Percentiles rank a stretch among this genome's conserved stretches.
These are phyloP conservation scores for Phialophora verrucosa DNA, from an alignment of 2,329 filamentous ascomycete species.

Conservation along the genomic window DNA sequence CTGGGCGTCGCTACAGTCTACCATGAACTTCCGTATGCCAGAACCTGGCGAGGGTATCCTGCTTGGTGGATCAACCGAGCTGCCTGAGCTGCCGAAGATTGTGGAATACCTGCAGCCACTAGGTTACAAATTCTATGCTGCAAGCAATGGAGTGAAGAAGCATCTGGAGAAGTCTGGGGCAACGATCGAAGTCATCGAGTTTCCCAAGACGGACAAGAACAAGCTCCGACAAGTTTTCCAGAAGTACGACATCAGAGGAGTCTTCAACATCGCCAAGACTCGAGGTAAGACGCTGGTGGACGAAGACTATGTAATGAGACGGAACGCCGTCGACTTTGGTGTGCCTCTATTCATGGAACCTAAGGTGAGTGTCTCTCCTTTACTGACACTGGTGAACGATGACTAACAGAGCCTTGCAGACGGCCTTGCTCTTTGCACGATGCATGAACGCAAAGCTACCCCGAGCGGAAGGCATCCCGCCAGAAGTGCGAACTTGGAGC, in stretches of 20 bases:
- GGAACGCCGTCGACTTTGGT: slow-evolving; percentile 97
- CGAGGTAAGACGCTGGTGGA: slow-evolving; percentile 84
- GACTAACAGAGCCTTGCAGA: slow-evolving; percentile 62
- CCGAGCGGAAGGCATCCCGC: slow-evolving; percentile 81
- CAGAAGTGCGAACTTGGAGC: slow-evolving; percentile 92
- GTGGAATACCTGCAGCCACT: slow-evolving; percentile 87
- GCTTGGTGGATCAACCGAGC: slow-evolving; percentile 81
- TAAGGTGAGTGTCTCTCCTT: slow-evolving; percentile 29
- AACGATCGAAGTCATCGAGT: slow-evolving; percentile 87
- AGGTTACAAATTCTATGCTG: slow-evolving; percentile 92
- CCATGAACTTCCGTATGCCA: slow-evolving; percentile 99
- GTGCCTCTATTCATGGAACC: slow-evolving; percentile 75
- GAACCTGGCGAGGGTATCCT: slow-evolving; percentile 94
- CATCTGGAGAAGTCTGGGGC: slow-evolving; percentile 68
- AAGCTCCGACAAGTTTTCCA: slow-evolving; percentile 92
- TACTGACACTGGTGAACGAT: slow-evolving; percentile 6
- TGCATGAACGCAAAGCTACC: slow-evolving; percentile 98
- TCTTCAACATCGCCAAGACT: slow-evolving; percentile 89
- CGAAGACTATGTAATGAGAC: slow-evolving; percentile 97
- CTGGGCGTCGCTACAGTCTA: slow-evolving; percentile 94
- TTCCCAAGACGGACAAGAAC: slow-evolving; percentile 95
- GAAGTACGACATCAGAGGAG: slow-evolving; percentile 94
- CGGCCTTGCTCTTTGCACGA: slow-evolving; percentile 90
- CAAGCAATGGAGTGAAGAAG: slow-evolving; percentile 77
- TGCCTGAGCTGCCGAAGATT: slow-evolving; percentile 74